Base-by-base conservation (phyloP, 768 basidiomycete species). In the Lentinula boryana region DNA sequence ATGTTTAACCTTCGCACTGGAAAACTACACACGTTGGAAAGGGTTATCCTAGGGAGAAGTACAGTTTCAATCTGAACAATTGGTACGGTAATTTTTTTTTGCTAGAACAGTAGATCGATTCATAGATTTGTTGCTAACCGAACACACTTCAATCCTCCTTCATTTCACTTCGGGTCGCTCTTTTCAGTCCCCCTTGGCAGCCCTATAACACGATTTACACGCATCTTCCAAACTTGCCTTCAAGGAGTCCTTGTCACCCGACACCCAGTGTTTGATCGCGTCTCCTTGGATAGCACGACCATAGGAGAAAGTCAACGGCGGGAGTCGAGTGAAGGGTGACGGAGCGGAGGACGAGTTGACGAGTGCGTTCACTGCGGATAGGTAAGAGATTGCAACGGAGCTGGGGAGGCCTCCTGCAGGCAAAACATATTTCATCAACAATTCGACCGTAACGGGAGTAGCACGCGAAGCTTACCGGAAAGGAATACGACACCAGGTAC, bases 401-500 rank as follows among this genome's bases (percentile, higher is more conserved):
- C 78, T 74, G n/a, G 77, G 67, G 23, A 81, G 70, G 13, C 80
- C 79, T 56, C 80, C 82, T 80, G 36, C 21, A n/a, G 33, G 9
- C 33, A 36, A 18, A 40, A 58, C 31, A 51, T 13, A 23, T 13
- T 27, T 38, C 13, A 27, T 46, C 12, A 57, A 46, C 31, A 48
- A 40, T 40, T 21, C 52, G 8, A 54, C 15, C 15, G 8, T 31
- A 36, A n/a, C 7, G 18, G 27, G 46, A 38, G 13, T 35, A 58
- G 31, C n/a, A 48, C 21, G 21, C 33, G 10, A 32, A 49, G 40
- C 72, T 63, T 69, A 78, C 82, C 78, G 31, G 80, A 82, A 44
- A 80, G 71, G 67, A 81, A 82, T n/a, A 77, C 69, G 4, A 80
- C 72, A 13, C 78, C 80, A n/a, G 80, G 72, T 5, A 83, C 78